Evolutionary conservation across 2,329 filamentous ascomycete species (phyloP), one percentile per base, ranked within the genome.

Genomic region (Aureobasidium zeae): DNA sequence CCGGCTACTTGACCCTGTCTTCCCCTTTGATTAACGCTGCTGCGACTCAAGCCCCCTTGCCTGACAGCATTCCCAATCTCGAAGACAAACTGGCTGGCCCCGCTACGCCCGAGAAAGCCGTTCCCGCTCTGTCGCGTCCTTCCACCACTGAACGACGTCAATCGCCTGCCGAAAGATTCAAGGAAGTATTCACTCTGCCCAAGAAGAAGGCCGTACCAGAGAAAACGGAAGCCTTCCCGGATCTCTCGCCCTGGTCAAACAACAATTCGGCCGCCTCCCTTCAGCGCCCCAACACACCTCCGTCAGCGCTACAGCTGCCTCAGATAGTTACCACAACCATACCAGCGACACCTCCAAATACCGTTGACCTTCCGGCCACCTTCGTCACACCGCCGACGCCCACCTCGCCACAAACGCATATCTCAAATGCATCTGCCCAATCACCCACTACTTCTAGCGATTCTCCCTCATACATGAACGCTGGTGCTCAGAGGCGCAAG

Each of bases 101-200:
- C 17, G 53, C 56, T 28, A 58, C 65, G 38, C 53, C 58, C 15
- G 29, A 26, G 16, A 21, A 33, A 5, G 8, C 22, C n/a, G 22
- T 16, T 28, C 32, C 36, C 47, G 48, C 30, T 48, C 46, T 35
- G 48, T 46, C 46, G 45, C 48, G 39, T 26, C 49, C 45, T 26
- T 47, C 55, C 12, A 38, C 50, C 25, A 53, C 66, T 49, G 73
- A 73, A 52, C 74, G 82, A 48, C 77, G 77, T 17, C 70, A 75
- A 15, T 88, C 86, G 8, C 82, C 83, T 9, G 77, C 74, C 39
- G 76, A 78, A 55, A 84, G 79, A 56, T 68, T 89, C 49, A 82
- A 76, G 59, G 79, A 81, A 56, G 82, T 81, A 10, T 86, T 91
- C 55, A 74, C 67, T 47, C 62, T 55, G 30, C 45, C 52, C 28